Evolutionary conservation across 1,284 basidiomycete genomes (phyloP), one percentile per base, ranked within the genome.

Genomic region (Trichosporon asahii): DNA sequence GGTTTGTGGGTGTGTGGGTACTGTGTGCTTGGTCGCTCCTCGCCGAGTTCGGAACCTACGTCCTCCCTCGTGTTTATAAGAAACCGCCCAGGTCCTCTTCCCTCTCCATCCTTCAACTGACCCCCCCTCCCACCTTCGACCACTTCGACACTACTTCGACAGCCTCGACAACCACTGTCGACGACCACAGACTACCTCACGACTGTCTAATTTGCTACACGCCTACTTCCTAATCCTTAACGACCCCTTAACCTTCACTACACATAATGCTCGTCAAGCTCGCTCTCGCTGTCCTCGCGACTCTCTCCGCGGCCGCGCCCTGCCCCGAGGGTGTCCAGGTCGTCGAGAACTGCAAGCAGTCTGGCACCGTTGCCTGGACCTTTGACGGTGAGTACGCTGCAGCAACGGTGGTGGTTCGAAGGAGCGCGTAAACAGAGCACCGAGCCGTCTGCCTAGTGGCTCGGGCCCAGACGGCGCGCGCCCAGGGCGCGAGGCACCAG

Each of bases 321-420:
- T 68, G 68, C 64, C 18, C 40, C 40, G 68, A 71, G 46, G 63
- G 69, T 27, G 70, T 72, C 35, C 68, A 76, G 61, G 74, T 80
- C 55, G 76, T 82, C 66, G 61, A 66, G 25, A 81, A 80, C 73
- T 83, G 82, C 74, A 70, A 76, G 55, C 40, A 71, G 31, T 69
- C 67, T 7, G 80, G 80, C 46, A 73, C 78, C 57, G 76, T 82
- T 49, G 86, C 86, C n/a, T 72, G 87, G 65, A 88, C 87, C 35
- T 88, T 87, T 75, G 87, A 88, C 75, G 81, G 81, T 81, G 60
- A 65, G 80, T 75, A 4, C 9, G n/a, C n/a, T n/a, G n/a, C n/a
- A n/a, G n/a, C n/a, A n/a, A n/a, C n/a, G n/a, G n/a, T n/a, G n/a
- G n/a, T n/a, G n/a, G n/a, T n/a, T n/a, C n/a, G n/a, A n/a, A n/a